Base-by-base conservation (phyloP, 1,284 basidiomycete species). In the Rhodofomes roseus region DNA sequence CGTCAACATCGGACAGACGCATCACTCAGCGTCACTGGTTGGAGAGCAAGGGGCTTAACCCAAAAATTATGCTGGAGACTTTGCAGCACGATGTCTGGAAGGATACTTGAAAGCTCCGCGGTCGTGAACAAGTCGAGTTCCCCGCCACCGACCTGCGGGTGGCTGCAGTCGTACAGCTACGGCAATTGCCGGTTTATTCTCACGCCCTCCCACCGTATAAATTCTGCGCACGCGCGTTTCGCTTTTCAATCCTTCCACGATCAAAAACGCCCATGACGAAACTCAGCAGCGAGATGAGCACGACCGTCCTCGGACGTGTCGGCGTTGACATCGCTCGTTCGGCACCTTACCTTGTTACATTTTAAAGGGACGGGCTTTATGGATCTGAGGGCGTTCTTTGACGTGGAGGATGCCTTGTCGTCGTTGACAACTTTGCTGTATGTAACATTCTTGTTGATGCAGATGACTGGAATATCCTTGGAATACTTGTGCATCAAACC, bases 241-340 rank as follows among this genome's bases (percentile, higher is more conserved):
- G 57, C 68, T 68, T 67, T 68, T 64, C 71, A 58, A 80, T 80
- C 76, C 76, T 79, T 80, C 78, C 77, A 79, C 78, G 77, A 79
- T 78, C 76, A 78, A 74, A 75, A 77, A 71, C 77, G 77, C 75
- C 73, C 56, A 75, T 77, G 77, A 79, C 69, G 77, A 79, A 72
- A 74, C 60, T 64, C 58, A 68, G 78, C 78, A 80, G 71, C 72
- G 78, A 75, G 72, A 75, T 77, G 78, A 80, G 77, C 73, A 71
- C 70, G 73, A 74, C 71, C 69, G 67, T 69, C 71, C 63, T 64
- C 64, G 64, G 74, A 66, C 67, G 65, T 59, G 77, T 72, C 72
- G 71, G 74, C 75, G 72, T 72, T 79, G 78, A 79, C 75, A 77
- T 78, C 76, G 78, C 75, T 76, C 77, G 77, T 79, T 78, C 77